Base-by-base conservation (phyloP, 1,139 yeast species). In the Taiozyma sp. region DNA sequence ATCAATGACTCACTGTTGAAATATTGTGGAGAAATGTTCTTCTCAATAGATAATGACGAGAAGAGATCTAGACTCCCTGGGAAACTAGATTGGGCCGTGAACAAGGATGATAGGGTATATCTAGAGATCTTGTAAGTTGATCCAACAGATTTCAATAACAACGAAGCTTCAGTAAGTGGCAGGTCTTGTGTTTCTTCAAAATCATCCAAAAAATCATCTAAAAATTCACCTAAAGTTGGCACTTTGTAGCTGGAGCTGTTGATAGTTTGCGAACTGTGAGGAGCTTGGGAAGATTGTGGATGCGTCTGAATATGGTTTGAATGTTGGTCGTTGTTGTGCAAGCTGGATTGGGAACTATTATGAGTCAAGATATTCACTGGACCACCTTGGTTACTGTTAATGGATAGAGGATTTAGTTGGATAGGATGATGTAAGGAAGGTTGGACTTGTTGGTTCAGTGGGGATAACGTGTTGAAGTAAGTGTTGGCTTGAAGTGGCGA, bases 121-220 rank as follows among this genome's bases (percentile, higher is more conserved):
- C 53, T 38, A 2, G 61, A 46, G 2, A 61, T 48, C 39, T 54
- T 61, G 6, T 54, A 29, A 1, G 53, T 14, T 1, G 60, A 24
- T 2, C 60, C 62, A 6, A 50, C 53, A 14, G 63, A 55, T 13
- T 50, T 44, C n/a, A 60, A 47, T 3, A 45, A 50, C 8, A 59
- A 4, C 22, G 19, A 51, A 28, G 54, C 55, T 16, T 54, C 46
- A 1, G 57, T 19, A 16, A 51, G 52, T 12, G 62, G 57, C 2
- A 57, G 8, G 38, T 56, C 51, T 19, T 51, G 46, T 16, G 38
- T 12, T 3, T 60, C 60, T 44, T 61, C 65, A 46, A 59, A 57
- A 51, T 60, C 65, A 12, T 43, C 32, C 23, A 60, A 57, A 45
- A 60, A 58, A 36, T 60, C 63, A 1, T 55, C 57, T 38, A 61